phyloP scores from a whole-genome alignment of 2,329 filamentous ascomycete species.

The Trichoderma sp. region DNA sequence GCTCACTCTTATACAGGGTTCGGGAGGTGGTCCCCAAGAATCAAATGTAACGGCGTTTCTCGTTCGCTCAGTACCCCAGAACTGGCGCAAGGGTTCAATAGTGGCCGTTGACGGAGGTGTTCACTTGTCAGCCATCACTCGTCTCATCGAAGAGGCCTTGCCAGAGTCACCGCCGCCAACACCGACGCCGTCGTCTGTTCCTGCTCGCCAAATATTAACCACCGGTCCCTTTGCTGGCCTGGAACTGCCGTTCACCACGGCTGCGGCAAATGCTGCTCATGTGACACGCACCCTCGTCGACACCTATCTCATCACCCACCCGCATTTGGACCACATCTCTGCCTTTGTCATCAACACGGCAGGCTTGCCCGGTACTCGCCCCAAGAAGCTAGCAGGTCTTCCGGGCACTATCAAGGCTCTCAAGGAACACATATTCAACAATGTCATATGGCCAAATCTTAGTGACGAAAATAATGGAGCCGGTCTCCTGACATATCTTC shows the following conservation, averaged over 20 bases:
- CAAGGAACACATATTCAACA: conserved; percentile 95
- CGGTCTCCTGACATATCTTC: conserved; percentile 84
- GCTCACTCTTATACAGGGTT: conserved; percentile 57
- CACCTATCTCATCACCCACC: conserved; percentile 89
- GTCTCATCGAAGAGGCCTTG: conserved; percentile 64
- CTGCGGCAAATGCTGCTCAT: conserved; percentile 76
- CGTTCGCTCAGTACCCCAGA: conserved; percentile 73
- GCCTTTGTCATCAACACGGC: conserved; percentile 94
- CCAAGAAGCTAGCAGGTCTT: conserved; percentile 82
- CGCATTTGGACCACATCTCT: conserved; percentile 92
- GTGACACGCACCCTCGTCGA: conserved; percentile 78
- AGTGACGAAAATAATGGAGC: conserved; percentile 95
- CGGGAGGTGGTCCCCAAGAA: conserved; percentile 85
- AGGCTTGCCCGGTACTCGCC: conserved; percentile 72
- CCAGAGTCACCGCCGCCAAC: conserved; percentile 31
- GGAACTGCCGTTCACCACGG: conserved; percentile 61
- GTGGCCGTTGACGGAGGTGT: conserved; percentile 93
- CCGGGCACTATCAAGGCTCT: conserved; percentile 88
- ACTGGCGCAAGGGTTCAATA: conserved; percentile 79
- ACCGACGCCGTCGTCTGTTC: conserved; percentile 18
- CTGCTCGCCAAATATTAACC: conserved; percentile 52
- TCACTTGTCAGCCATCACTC: conserved; percentile 80
- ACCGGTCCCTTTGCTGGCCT: conserved; percentile 79
- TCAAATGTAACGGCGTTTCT: conserved; percentile 87
- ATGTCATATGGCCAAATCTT: conserved; percentile 95